Conservation (phyloP, 2,329 filamentous ascomycete genomes). For the Aspergillus costaricaensis region DNA sequence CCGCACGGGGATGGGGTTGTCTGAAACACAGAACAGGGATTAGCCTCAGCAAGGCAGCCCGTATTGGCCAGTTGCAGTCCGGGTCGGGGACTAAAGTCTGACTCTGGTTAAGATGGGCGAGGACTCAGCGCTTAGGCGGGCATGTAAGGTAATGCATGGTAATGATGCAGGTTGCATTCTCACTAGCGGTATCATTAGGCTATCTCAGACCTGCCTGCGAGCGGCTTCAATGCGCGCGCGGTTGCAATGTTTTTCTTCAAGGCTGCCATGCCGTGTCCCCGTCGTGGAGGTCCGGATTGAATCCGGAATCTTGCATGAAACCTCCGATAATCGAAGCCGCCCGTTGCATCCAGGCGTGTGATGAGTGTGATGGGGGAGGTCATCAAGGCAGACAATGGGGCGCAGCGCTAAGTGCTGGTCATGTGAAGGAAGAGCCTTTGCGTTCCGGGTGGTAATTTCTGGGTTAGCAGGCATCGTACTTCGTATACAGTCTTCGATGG, state of each 20-base stretch:
- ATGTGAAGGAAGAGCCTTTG: not conserved
- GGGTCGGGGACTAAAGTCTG: conserved; percentile 10
- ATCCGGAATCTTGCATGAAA: conserved; percentile 2
- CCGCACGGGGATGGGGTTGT: not conserved
- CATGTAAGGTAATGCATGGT: conserved; percentile 5
- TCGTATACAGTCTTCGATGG: not conserved
- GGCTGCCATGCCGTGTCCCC: not conserved
- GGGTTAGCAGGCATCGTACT: not conserved
- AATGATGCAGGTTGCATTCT: conserved; percentile 4
- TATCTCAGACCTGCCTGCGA: not conserved
- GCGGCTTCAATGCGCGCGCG: not conserved
- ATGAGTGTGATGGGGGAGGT: not conserved
- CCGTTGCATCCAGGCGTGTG: not conserved
- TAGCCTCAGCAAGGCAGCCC: conserved; percentile 1
- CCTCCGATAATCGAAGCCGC: not conserved
- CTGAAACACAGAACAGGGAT: conserved; percentile 10
- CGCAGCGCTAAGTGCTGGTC: conserved; percentile 10
- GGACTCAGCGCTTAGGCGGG: conserved; percentile 9
- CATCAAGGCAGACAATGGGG: not conserved
- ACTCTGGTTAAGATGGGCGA: conserved; percentile 8
- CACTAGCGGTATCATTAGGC: conserved; percentile 1
- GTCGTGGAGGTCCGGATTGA: not conserved
- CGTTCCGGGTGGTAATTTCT: not conserved
- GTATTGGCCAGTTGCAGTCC: conserved; percentile 10
- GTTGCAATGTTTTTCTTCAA: not conserved